Base-by-base conservation (phyloP, 495 filamentous ascomycete genomes). In the Xanthoparmelia taractica region DNA sequence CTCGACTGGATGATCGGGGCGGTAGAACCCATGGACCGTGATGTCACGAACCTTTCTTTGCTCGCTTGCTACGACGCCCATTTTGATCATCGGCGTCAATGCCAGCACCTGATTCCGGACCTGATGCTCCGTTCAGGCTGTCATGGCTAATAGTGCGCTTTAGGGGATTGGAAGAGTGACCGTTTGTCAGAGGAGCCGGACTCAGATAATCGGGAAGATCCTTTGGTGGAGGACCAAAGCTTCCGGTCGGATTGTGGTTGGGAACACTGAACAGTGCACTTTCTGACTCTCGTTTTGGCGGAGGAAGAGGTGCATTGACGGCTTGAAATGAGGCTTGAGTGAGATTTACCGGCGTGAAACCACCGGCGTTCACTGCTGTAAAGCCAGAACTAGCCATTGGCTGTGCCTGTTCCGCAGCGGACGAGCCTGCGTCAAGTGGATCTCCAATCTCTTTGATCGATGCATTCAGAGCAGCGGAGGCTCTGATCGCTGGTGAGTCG, bases 121-220 rank as follows among this genome's bases (percentile, higher is more conserved):
- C 85, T 0, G 85, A 86, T 62, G 82, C 79, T 52, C 74, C 66
- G 61, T 73, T 71, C 13, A 79, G 41, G 70, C 81, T 88, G 34
- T 95, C 92, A 60, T 85, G 85, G 66, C 92, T 94, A 38, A 90
- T 80, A 55, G 90, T 88, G 58, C 94, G 86, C 76, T 98, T 97
- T 47, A 94, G 77, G 17, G 82, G 73, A 60, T 83, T 85, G 15
- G 77, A 73, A 3, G 75, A 70, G 66, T 81, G 76, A 18, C 84
- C 85, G 67, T 89, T 89, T 25, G 76, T 67, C 52, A 80, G 69
- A 15, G 78, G 78, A 41, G 82, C 74, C 7, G 83, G 79, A 27
- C 81, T 76, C 15, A 81, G 80, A 64, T 81, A 77, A 63, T 87
- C 85, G 15, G 84, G 84, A 2, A 81, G 82, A 63, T 83, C 80